Percentiles rank a stretch among this genome's conserved stretches.
Evolutionary conservation across 2,329 filamentous ascomycete genomes (phyloP).

Genomic region (Cadophora sp.): DNA sequence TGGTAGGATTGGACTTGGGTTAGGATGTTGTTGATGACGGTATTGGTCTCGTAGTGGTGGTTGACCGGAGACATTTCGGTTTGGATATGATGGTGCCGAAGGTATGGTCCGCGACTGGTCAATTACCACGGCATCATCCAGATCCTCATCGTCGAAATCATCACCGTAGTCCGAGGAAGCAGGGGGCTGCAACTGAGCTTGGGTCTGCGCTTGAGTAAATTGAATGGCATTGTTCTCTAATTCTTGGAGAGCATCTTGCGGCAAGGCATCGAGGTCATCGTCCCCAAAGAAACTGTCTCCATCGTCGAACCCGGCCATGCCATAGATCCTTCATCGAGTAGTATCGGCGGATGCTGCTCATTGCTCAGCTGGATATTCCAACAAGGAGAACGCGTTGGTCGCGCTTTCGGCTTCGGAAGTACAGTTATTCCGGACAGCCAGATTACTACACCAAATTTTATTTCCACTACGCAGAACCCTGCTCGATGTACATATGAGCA

Average conservation of each 20-base stretch:
- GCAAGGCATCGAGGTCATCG: slow-evolving; percentile 67
- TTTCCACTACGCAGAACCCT: not conserved
- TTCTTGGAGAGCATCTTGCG: slow-evolving; percentile 62
- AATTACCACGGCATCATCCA: slow-evolving; percentile 63
- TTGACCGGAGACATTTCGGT: slow-evolving; percentile 29
- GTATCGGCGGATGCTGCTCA: slow-evolving; percentile 6
- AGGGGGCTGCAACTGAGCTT: slow-evolving; percentile 32
- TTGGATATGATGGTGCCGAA: slow-evolving; percentile 26
- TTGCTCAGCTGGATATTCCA: not conserved
- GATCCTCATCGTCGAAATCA: slow-evolving; percentile 45
- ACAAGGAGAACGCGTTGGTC: slow-evolving; percentile 1
- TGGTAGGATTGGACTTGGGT: slow-evolving; percentile 21
- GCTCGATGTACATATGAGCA: not conserved
- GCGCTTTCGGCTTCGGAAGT: slow-evolving; percentile 1
- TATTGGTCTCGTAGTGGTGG: slow-evolving; percentile 34
- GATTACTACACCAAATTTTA: not conserved
- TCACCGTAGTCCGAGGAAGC: slow-evolving; percentile 48
- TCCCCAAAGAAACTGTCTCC: slow-evolving; percentile 68
- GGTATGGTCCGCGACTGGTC: slow-evolving; percentile 42
- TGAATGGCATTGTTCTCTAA: slow-evolving; percentile 70
- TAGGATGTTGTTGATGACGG: slow-evolving; percentile 36
- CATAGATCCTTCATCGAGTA: slow-evolving; percentile 44
- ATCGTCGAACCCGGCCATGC: slow-evolving; percentile 46
- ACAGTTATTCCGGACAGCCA: not conserved
- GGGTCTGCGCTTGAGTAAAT: slow-evolving; percentile 52